Percentiles rank a stretch among this genome's conserved stretches.
phyloP scores from a whole-genome alignment of 805 yeast species.

The Ogataea parapolymorpha region DNA sequence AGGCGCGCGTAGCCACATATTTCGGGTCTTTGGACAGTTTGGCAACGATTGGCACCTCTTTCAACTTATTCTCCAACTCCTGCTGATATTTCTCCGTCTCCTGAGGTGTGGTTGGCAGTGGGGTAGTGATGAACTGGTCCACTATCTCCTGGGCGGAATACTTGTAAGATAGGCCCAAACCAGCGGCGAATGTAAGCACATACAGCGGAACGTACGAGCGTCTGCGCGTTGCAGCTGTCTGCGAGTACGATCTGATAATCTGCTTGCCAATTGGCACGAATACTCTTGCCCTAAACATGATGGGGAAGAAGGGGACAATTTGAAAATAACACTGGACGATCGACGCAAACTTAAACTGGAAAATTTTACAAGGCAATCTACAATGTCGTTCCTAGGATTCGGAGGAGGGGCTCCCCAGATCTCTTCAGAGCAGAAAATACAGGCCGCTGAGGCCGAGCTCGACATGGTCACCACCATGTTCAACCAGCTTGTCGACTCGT shows the following conservation, averaged over 20 bases:
- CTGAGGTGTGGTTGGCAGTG: constrained; percentile 23
- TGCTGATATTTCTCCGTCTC: constrained; percentile 21
- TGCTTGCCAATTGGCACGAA: constrained; percentile 3
- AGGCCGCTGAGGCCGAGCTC: constrained; percentile 94
- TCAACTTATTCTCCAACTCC: constrained; percentile 46
- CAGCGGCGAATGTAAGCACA: constrained; percentile 22
- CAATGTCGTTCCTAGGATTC: constrained; percentile 71
- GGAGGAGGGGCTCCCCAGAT: constrained; percentile 74
- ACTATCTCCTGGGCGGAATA: constrained; percentile 29
- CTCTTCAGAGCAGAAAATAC: constrained; percentile 70
- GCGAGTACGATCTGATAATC: constrained; percentile 1
- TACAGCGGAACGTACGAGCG: neutral
- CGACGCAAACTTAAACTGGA: constrained; percentile 7
- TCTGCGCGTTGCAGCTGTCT: neutral
- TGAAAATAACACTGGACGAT: constrained; percentile 1
- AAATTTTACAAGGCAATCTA: constrained; percentile 11
- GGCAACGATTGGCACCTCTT: constrained; percentile 49
- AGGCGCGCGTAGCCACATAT: constrained; percentile 37
- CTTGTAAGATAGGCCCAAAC: constrained; percentile 26
- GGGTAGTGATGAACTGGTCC: constrained; percentile 17
- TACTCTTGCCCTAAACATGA: constrained; percentile 1
- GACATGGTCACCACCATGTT: constrained; percentile 98
- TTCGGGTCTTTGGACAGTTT: constrained; percentile 39
- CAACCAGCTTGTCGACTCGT: constrained; percentile 82
- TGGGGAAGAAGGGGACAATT: neutral